Evolutionary conservation across 495 filamentous ascomycete genomes (phyloP).

Genomic region (Staphylotrichum longicolle): DNA sequence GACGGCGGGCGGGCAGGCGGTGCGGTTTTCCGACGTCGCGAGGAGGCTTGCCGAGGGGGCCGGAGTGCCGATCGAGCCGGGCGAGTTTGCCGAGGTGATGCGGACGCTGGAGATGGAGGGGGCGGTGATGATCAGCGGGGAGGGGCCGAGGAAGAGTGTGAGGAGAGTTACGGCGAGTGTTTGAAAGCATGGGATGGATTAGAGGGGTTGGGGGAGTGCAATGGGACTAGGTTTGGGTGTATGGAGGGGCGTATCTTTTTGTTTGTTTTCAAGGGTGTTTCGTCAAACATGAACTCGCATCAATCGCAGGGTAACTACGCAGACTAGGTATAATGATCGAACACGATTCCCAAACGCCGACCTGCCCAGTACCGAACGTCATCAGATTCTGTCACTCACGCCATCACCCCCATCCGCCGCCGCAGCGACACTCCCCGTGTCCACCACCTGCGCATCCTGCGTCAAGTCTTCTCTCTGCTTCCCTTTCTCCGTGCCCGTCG

Average conservation of each 20-base stretch:
- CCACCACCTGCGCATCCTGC: conserved; percentile 6
- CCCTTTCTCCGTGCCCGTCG: conserved; percentile 6
- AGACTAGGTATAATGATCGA: conserved; percentile 18
- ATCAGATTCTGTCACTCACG: neutral
- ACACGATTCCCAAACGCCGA: conserved; percentile 4
- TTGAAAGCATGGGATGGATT: conserved; percentile 19
- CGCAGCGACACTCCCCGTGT: conserved; percentile 9
- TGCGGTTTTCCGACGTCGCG: conserved; percentile 74
- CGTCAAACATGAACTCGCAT: conserved; percentile 10
- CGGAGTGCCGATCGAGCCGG: conserved; percentile 66
- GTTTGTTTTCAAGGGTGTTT: conserved; percentile 1
- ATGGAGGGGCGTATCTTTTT: neutral
- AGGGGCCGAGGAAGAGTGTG: conserved; percentile 78
- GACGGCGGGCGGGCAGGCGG: conserved; percentile 60
- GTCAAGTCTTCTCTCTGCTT: conserved; percentile 1
- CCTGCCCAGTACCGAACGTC: neutral
- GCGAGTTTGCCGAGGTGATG: conserved; percentile 79
- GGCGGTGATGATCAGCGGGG: conserved; percentile 72
- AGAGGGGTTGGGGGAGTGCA: neutral
- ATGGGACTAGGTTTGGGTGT: conserved; percentile 2
- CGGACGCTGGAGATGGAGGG: conserved; percentile 82
- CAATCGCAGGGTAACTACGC: neutral
- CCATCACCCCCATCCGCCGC: conserved; percentile 4
- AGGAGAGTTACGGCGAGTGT: conserved; percentile 63
- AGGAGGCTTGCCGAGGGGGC: conserved; percentile 71